phyloP scores from a whole-genome alignment of 2,329 filamentous ascomycete genomes.

The Colletotrichum sp. region DNA sequence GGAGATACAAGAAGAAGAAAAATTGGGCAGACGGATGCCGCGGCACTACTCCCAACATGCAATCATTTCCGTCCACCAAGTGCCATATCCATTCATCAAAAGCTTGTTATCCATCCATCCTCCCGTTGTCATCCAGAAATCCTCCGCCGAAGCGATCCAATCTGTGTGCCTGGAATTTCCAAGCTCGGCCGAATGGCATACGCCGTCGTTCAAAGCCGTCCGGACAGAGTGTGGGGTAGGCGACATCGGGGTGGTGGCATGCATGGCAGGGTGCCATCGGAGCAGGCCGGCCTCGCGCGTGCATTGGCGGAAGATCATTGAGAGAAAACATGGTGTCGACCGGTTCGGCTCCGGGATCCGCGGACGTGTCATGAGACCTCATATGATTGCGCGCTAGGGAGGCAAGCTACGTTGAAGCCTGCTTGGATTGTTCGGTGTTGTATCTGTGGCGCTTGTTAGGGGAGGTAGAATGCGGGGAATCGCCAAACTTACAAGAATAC shows the following conservation, averaged over 20 bases:
- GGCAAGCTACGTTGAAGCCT: neutral
- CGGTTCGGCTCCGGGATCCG: conserved; percentile 6
- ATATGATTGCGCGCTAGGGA: neutral
- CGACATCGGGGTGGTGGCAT: neutral
- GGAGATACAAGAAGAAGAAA: neutral
- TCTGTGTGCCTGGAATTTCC: neutral
- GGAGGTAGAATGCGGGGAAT: neutral
- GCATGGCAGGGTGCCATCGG: neutral
- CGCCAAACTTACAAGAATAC: neutral
- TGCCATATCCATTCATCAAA: neutral
- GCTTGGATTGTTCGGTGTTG: neutral
- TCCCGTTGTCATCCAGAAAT: neutral
- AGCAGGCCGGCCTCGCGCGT: neutral
- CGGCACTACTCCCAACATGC: neutral
- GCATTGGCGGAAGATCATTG: conserved; percentile 14
- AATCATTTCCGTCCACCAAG: neutral
- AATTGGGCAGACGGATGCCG: neutral
- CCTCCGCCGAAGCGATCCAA: neutral
- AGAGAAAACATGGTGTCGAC: neutral
- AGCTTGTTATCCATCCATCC: neutral
- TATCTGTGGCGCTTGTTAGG: neutral
- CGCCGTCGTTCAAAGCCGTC: neutral
- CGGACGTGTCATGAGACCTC: neutral
- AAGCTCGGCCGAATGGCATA: neutral
- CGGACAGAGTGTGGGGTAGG: neutral